Base-by-base conservation (phyloP, 2,329 filamentous ascomycete species). In the Phialophora tarda region DNA sequence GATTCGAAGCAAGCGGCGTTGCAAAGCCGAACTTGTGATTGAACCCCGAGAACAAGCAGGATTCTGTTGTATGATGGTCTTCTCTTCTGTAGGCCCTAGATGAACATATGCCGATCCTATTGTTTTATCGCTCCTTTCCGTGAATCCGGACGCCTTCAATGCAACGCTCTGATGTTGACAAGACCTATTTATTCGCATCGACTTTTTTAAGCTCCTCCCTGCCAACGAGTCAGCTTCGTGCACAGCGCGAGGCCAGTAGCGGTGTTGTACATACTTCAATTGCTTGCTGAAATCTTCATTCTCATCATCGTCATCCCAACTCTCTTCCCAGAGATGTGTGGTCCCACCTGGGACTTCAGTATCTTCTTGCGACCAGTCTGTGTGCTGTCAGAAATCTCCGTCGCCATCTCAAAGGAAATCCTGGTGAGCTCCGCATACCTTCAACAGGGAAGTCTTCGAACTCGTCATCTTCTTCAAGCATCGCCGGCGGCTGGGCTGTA, bases 401-500 rank as follows among this genome's bases (percentile, higher is more conserved):
- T 41, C 1, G 3, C 14, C 30, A 21, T 50, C 38, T 47, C 48
- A n/a, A n/a, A 24, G 12, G 51, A 10, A 30, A 34, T 17, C n/a
- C 24, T 5, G 11, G 14, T 28, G 11, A 24, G 41, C 48, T 12
- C 34, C 23, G 8, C 75, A 64, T 81, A 97, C 95, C 93, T 82
- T 99, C 94, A 64, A 96, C 91, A 28, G 95, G 95, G 76, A 99
- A 99, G 79, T 99, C 95, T 78, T 99, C 95, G 75, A 99, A 99
- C 82, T 99, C 95, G 79, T 99, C 95, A 77, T 99, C 95, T 79
- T 99, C 95, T 79, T 97, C 95, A 30, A 98, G 85, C 65, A 91
- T 86, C 38, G 89, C 82, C 65, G 87, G 83, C 79, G 90, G 90
- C 76, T 88, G 83, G 75, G 87, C 82, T 34, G 67, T 23, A 4